phyloP scores from a whole-genome alignment of 371 early-diverging fungal species.

The Synchytrium microbalum region DNA sequence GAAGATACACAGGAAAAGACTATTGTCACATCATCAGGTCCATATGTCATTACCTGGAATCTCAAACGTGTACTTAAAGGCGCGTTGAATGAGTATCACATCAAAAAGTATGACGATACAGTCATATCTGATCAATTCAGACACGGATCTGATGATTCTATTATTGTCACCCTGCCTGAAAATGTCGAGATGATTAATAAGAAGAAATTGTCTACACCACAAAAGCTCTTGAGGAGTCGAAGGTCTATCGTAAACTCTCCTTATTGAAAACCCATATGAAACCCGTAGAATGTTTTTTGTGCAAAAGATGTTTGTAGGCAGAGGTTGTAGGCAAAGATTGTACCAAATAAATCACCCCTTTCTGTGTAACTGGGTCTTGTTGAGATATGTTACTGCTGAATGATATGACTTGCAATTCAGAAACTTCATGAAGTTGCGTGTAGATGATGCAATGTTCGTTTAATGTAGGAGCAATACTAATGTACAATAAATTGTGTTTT shows the following conservation, averaged over 20 bases:
- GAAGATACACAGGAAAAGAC: constrained; percentile 55
- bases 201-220: constrained; percentile 8
- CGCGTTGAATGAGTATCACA: constrained; percentile 67
- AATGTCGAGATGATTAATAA: constrained; percentile 39
- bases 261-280: too few species aligned
- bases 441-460: too few species aligned
- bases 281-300: too few species aligned
- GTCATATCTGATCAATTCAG: constrained; percentile 89
- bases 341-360: too few species aligned
- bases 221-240: constrained; percentile 30
- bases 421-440: too few species aligned
- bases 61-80: constrained; percentile 71
- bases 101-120: constrained; percentile 69
- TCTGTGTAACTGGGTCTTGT: too few species aligned
- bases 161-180: constrained; percentile 47
- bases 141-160: constrained; percentile 31
- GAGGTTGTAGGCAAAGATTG: too few species aligned
- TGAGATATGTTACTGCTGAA: too few species aligned
- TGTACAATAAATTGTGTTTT: too few species aligned
- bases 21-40: constrained; percentile 84
- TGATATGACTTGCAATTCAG: too few species aligned
- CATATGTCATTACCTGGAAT: constrained; percentile 91
- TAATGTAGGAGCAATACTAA: too few species aligned
- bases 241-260: constrained; percentile 34
- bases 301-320: too few species aligned